Base-by-base conservation (phyloP, 2,329 filamentous ascomycete genomes). In the Neonectria punicea region DNA sequence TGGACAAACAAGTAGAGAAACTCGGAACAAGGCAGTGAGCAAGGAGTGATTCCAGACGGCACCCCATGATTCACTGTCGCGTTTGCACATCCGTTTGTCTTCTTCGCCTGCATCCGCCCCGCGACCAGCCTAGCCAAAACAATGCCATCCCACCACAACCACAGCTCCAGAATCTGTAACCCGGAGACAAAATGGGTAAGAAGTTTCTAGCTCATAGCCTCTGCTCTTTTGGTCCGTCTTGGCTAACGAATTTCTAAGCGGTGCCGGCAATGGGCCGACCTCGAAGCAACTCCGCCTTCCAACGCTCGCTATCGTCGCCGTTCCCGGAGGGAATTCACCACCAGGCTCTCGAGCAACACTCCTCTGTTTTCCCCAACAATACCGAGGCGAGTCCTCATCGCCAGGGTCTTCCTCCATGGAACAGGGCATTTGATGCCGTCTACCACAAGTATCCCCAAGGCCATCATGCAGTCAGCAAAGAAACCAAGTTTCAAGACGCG, bases 341-440 rank as follows among this genome's bases (percentile, higher is more conserved):
- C 28, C 18, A 41, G 10, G 13, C 11, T 2, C n/a, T 39, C 9
- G n/a, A 18, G 10, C 30, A 61, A 14, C n/a, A 28, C 11, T 1
- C 30, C 4, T 16, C 32, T 18, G 6, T 18, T 20, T 14, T 34
- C 5, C 14, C n/a, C 25, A 49, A 16, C 8, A 51, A 34, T 13
- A 16, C 41, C 22, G 30, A 7, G 7, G 28, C 43, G 25, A 53
- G 36, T 32, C 18, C 61, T n/a, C 67, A 65, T 22, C 65, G 66
- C 14, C 51, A 49, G 4, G 53, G 55, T 9, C 69, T 74, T 7
- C 77, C 78, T 2, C 67, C 79, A 0, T 81, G 79, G 79, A 76
- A 81, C 51, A 76, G 79, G 2, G 70, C 71, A 10, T 66, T 80
- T n/a, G 79, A 81, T 28, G 64, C 78, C 6, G 74, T 80, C n/a